A percentile compares a stretch with the other conserved stretches of the same genome.
These are phyloP conservation scores for Letharia lupina DNA, from an alignment of 495 filamentous ascomycete genomes.

Conservation along the genomic window DNA sequence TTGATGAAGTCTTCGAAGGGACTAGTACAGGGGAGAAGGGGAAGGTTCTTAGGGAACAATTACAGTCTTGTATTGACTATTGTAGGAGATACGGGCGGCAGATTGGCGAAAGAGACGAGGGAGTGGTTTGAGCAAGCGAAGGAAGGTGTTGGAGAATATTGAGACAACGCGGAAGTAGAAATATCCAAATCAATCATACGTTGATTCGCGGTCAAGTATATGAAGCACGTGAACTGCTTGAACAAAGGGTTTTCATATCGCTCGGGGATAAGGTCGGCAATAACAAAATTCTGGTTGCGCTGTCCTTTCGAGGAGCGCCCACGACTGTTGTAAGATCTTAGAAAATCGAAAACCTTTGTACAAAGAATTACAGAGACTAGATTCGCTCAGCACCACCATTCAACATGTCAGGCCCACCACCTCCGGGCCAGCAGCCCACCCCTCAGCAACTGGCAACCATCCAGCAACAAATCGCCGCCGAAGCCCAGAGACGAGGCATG, in stretches of 20 bases:
- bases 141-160: slow-evolving; percentile 20
- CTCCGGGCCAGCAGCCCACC: slow-evolving; percentile 56
- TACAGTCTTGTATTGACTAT: slow-evolving; percentile 88
- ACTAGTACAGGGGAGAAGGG: slow-evolving; percentile 69
- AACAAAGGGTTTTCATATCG: background rate
- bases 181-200: background rate
- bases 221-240: background rate
- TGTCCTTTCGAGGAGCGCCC: background rate
- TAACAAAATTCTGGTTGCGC: slow-evolving; percentile 1
- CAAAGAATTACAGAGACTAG: too few species aligned
- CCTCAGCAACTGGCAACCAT: slow-evolving; percentile 79
- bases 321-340: background rate
- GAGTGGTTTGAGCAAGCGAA: slow-evolving; percentile 24
- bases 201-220: background rate
- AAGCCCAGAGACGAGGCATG: slow-evolving; percentile 67
- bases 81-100: slow-evolving; percentile 37
- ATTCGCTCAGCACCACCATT: slow-evolving; percentile 27
- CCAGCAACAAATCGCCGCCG: slow-evolving; percentile 72
- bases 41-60: slow-evolving; percentile 88
- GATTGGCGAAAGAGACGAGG: slow-evolving; percentile 21
- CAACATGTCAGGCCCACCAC: slow-evolving; percentile 38
- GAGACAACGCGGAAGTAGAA: background rate
- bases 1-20: slow-evolving; percentile 58
- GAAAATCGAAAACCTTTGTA: background rate
- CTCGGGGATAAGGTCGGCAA: background rate